Evolutionary conservation across 106 monocot genomes (phyloP).

Genomic region (Dioscorea zingiberensis): DNA sequence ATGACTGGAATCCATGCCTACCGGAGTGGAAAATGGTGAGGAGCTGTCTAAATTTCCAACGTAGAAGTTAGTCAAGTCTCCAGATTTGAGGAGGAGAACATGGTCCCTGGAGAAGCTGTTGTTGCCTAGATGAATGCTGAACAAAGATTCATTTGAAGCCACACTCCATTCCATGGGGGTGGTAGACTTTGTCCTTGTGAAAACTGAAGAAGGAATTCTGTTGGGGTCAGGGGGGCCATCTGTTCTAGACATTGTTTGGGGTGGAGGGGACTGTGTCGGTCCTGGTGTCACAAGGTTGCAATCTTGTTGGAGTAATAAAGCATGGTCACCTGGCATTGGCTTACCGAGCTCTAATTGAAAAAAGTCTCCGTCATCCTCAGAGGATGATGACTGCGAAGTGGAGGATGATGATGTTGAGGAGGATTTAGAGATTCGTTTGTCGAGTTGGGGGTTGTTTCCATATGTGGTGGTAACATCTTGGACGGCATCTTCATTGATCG

Average conservation of each 20-base stretch:
- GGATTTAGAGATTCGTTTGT: neutral
- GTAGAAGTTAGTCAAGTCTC: constrained; percentile 22
- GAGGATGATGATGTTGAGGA: constrained; percentile 6
- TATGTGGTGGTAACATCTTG: neutral
- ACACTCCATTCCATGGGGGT: constrained; percentile 79
- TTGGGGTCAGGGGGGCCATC: constrained; percentile 45
- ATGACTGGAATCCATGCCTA: neutral
- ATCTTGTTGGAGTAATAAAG: neutral
- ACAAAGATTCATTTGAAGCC: constrained; percentile 80
- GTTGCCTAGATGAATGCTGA: constrained; percentile 52
- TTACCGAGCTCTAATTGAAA: constrained; percentile 19
- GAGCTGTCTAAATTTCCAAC: neutral
- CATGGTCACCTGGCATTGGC: neutral
- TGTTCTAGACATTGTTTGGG: constrained; percentile 22
- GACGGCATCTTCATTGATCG: neutral
- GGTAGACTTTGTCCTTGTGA: constrained; percentile 38
- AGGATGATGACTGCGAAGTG: constrained; percentile 14
- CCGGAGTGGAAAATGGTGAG: neutral
- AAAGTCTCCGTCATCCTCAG: constrained; percentile 21
- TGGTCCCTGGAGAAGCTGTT: constrained; percentile 32
- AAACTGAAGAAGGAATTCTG: constrained; percentile 62
- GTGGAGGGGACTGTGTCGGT: constrained; percentile 16
- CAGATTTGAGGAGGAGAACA: constrained; percentile 26
- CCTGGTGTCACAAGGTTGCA: neutral
- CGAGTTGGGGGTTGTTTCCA: neutral